Evolutionary conservation across 164 flowering plant genomes (phyloP).

Genomic region (Magnolia officinalis): DNA sequence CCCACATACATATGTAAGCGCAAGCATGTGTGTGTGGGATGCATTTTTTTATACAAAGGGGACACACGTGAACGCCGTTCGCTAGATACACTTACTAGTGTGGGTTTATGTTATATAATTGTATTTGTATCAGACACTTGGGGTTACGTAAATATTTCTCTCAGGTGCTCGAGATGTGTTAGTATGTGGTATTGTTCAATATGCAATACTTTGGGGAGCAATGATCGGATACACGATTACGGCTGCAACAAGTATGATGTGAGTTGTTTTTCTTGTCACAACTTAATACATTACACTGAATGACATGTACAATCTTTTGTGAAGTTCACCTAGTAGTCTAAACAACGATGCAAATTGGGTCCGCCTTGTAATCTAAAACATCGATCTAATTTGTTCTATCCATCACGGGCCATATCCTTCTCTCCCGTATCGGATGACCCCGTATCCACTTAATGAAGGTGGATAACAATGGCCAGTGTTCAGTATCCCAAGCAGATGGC

Average conservation of each 20-base stretch:
- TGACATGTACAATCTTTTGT: neutral
- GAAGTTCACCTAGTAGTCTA: neutral
- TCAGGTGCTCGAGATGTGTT: slow-evolving; percentile 24
- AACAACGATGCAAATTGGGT: too few relatives aligned
- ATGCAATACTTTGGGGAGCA: slow-evolving; percentile 27
- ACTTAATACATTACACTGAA: neutral
- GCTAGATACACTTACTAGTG: neutral
- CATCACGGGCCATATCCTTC: too few relatives aligned
- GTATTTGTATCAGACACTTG: neutral
- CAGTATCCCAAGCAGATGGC: too few relatives aligned
- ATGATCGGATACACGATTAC: slow-evolving; percentile 33
- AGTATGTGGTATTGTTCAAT: slow-evolving; percentile 23
- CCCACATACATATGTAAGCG: neutral
- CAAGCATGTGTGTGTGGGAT: neutral
- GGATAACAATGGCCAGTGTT: too few relatives aligned
- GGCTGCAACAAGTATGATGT: slow-evolving; percentile 34
- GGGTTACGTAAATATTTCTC: neutral
- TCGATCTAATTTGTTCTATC: too few relatives aligned
- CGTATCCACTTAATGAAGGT: too few relatives aligned
- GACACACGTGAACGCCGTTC: neutral
- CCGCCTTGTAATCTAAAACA: too few relatives aligned
- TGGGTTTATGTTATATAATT: neutral
- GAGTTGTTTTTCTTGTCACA: slow-evolving; percentile 5
- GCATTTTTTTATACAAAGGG: neutral
- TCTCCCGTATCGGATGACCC: too few relatives aligned